These are phyloP conservation scores for Scalesia atractyloides DNA, from an alignment of 129 eudicot genomes.

Conservation along the genomic window DNA sequence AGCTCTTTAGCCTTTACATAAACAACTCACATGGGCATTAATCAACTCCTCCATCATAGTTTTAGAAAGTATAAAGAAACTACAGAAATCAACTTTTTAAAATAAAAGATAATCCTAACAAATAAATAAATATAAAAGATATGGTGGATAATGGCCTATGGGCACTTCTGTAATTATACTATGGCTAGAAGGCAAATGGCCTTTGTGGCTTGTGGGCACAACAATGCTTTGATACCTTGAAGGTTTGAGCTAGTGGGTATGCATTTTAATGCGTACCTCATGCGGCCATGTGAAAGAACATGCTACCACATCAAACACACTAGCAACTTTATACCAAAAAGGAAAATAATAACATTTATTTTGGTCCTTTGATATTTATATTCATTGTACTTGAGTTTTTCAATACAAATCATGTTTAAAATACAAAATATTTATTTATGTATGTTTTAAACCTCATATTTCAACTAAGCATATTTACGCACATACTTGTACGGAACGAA, in stretches of 20 bases:
- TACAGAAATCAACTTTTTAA: not conserved
- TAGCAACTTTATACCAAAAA: slow-evolving; percentile 33
- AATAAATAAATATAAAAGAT: not conserved
- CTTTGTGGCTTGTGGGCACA: slow-evolving; percentile 47
- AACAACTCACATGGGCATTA: not conserved
- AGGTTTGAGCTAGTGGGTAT: slow-evolving; percentile 34
- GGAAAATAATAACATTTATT: slow-evolving; percentile 11
- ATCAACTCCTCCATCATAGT: not conserved
- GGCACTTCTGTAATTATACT: slow-evolving; percentile 6
- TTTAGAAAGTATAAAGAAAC: not conserved
- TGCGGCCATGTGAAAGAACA: slow-evolving; percentile 46
- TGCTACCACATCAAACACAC: slow-evolving; percentile 44
- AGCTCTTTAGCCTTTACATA: not conserved
- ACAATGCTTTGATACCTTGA: slow-evolving; percentile 25
- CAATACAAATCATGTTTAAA: not conserved
- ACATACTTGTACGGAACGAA: no score
- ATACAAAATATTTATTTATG: not conserved
- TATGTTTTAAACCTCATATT: no score
- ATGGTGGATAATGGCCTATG: slow-evolving; percentile 2
- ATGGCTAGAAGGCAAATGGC: slow-evolving; percentile 26
- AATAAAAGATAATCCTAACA: not conserved
- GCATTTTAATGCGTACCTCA: slow-evolving; percentile 37
- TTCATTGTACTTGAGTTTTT: slow-evolving; percentile 5
- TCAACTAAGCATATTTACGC: no score
- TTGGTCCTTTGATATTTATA: not conserved